Conservation (phyloP, 176 grass and related monocot genomes). For the Avena atlantica region DNA sequence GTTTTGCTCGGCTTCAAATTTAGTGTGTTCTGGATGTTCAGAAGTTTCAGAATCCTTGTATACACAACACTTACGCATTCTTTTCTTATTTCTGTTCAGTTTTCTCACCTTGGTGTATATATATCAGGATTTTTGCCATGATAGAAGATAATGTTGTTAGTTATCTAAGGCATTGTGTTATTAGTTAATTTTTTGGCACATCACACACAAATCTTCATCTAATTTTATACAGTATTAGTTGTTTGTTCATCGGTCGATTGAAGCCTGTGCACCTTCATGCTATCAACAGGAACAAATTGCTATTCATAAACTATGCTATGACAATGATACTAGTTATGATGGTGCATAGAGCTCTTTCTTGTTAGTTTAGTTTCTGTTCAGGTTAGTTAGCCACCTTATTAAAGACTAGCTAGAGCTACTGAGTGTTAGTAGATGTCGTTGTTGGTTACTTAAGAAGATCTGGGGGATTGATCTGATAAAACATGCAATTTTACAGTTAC, state of each 20-base stretch:
- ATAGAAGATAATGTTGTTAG: not conserved
- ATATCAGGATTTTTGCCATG: not conserved
- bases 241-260: too few species aligned
- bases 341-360: too few species aligned
- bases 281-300: not conserved
- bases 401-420: too few species aligned
- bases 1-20: not conserved
- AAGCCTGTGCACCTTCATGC: too few species aligned
- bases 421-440: too few species aligned
- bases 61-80: not conserved
- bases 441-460: too few species aligned
- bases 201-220: too few species aligned
- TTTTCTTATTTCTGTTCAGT: not conserved
- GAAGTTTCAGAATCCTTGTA: not conserved
- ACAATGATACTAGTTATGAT: too few species aligned
- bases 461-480: not conserved
- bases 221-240: not conserved
- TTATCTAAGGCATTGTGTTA: not conserved
- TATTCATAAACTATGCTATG: not conserved
- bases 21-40: not conserved
- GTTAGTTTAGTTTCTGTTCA: too few species aligned
- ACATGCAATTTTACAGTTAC: not conserved
- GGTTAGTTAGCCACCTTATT: too few species aligned
- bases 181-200: too few species aligned
- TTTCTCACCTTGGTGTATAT: not conserved